Evolutionary conservation across 768 basidiomycete species (phyloP).

Genomic region (Termitomyces heimii): DNA sequence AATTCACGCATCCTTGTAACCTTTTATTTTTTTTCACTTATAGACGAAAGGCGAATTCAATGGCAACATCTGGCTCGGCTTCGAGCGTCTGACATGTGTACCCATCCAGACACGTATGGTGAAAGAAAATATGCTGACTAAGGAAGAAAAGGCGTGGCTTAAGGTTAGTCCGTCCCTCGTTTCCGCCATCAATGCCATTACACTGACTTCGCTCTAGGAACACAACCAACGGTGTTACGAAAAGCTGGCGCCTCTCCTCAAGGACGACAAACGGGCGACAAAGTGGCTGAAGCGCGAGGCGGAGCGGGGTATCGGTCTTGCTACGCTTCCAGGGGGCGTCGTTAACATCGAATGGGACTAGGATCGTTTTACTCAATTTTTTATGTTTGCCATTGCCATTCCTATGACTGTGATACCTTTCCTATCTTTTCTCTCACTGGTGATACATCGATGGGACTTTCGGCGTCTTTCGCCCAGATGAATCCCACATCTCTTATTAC

Average conservation of each 20-base stretch:
- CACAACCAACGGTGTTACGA: conserved; percentile 75
- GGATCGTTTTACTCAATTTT: conserved; percentile 14
- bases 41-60: conserved; percentile 71
- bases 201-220: conserved; percentile 35
- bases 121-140: conserved; percentile 75
- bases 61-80: conserved; percentile 79
- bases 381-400: background rate
- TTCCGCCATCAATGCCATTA: background rate
- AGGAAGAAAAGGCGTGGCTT: conserved; percentile 84
- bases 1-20: background rate
- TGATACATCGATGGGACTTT: background rate
- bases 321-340: conserved; percentile 62
- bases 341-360: conserved; percentile 79
- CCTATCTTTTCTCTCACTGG: background rate
- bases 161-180: conserved; percentile 42
- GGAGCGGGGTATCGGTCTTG: conserved; percentile 70
- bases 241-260: conserved; percentile 56
- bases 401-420: conserved; percentile 7
- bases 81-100: conserved; percentile 89
- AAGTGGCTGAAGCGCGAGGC: conserved; percentile 78
- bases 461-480: background rate
- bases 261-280: conserved; percentile 74
- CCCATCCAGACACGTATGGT: conserved; percentile 92
- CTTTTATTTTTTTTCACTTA: background rate
- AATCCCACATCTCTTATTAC: background rate